These are phyloP conservation scores for Entomortierella beljakovae DNA, from an alignment of 192 early-diverging fungal genomes.

Conservation along the genomic window DNA sequence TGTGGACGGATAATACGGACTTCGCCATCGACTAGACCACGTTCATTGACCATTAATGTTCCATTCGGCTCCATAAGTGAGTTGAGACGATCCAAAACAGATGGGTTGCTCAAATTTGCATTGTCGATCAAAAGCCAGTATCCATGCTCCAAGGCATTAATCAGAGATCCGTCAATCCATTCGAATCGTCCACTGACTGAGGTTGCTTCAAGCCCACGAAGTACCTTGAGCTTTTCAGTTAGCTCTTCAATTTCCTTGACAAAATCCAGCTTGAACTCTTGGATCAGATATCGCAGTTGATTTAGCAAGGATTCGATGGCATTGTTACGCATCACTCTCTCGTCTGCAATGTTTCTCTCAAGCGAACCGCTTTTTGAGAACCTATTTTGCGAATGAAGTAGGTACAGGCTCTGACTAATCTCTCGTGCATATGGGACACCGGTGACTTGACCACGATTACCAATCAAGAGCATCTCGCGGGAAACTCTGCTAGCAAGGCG, in stretches of 20 bases:
- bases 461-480: constrained; percentile 54
- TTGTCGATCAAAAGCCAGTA: constrained; percentile 97
- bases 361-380: constrained; percentile 24
- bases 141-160: constrained; percentile 89
- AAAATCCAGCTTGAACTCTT: constrained; percentile 47
- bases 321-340: constrained; percentile 45
- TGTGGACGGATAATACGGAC: constrained; percentile 85
- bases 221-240: constrained; percentile 43
- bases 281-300: constrained; percentile 46
- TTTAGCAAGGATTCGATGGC: constrained; percentile 37
- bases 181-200: constrained; percentile 89
- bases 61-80: constrained; percentile 92
- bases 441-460: background rate
- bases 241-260: constrained; percentile 27
- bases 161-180: constrained; percentile 96
- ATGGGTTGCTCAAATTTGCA: constrained; percentile 94
- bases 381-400: constrained; percentile 40
- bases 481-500: constrained; percentile 57
- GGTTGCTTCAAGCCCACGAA: constrained; percentile 59
- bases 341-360: constrained; percentile 28
- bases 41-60: constrained; percentile 88
- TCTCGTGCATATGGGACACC: constrained; percentile 39
- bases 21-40: constrained; percentile 85
- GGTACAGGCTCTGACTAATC: constrained; percentile 44
- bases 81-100: constrained; percentile 96